Evolutionary conservation across 129 eudicot species (phyloP), one percentile per base, ranked within the genome.

Genomic region (Flaveria linearis): DNA sequence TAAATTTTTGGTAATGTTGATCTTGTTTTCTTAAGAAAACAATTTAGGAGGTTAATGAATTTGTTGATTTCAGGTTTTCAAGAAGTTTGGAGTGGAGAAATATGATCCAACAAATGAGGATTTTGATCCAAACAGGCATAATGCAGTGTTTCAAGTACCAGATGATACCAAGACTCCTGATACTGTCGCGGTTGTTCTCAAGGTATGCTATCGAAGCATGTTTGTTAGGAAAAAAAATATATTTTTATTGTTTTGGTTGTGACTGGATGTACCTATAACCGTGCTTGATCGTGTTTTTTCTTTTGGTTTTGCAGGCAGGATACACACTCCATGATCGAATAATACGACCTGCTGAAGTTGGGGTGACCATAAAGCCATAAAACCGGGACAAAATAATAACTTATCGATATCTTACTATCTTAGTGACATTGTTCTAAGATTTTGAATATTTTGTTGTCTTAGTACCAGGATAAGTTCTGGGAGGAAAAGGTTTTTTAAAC

Each of bases 331-430:
- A 90, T 39, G 96, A 86, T 68, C 84, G 96, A 18, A 71, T 90
- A 30, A 80, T 93, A 68, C 85, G 98, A 41, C 98, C 96, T 14
- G 98, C 98, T 41, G 98, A 90, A 88, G 98, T 93, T 63, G 96
- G 95, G 15, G 98, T 93, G 67, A 89, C 91, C 16, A 80, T 73
- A 20, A 63, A 63, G 46, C 91, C 16, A 80, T 73, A 20, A 30
- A 63, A 23, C 12, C 46, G 5, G 46, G 20, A 3, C 14, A 63
- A 5, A 30, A 2, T 63, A 14, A 63, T 46, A 63, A 30, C 42
- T 63, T 11, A 26, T 63, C 46, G 45, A 30, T 30, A 30, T 30
- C 26, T 25, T 25, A 25, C 26, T 25, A 25, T 25, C 69, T 28
- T 14, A 30, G 67, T 25, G 67, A 61, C 28, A 61, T 36, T 63